Conservation (phyloP, 2,329 filamentous ascomycete genomes). For the Xylariomycetidae sp. region DNA sequence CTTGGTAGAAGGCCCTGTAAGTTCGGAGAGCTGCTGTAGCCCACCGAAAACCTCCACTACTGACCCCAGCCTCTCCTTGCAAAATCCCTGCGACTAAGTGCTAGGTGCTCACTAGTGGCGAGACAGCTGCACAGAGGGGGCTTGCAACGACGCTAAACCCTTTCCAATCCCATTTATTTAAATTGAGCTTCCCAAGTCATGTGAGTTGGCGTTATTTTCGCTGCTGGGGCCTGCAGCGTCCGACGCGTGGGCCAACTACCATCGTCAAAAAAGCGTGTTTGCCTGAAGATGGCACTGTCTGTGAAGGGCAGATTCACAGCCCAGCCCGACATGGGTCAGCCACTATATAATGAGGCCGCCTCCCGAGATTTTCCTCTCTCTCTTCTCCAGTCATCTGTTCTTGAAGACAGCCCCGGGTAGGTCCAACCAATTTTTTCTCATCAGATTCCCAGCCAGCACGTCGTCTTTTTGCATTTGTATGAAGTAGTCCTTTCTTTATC, state of each 20-base stretch:
- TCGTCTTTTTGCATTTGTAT: neutral
- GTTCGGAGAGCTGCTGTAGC: neutral
- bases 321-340: conserved; percentile 13
- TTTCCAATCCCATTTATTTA: conserved; percentile 7
- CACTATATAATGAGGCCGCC: conserved; percentile 15
- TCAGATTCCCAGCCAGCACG: too few relatives aligned
- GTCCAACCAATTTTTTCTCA: too few relatives aligned
- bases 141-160: conserved; percentile 13
- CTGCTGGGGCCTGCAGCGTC: too few relatives aligned
- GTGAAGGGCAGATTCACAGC: conserved; percentile 4
- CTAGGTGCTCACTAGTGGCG: neutral
- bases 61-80: neutral
- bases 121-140: conserved; percentile 8
- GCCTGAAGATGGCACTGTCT: conserved; percentile 17
- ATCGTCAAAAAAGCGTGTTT: conserved; percentile 26
- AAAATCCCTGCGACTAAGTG: neutral
- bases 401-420: too few relatives aligned
- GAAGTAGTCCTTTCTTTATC: neutral
- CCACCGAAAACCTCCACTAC: neutral
- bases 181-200: conserved; percentile 18
- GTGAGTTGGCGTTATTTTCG: conserved; percentile 23
- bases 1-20: neutral
- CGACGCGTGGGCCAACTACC: conserved; percentile 24
- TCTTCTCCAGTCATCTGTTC: too few relatives aligned
- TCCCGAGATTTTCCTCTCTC: conserved; percentile 8